Conservation (phyloP, 1,284 basidiomycete genomes). For the Phylloboletellus chloephorus region DNA sequence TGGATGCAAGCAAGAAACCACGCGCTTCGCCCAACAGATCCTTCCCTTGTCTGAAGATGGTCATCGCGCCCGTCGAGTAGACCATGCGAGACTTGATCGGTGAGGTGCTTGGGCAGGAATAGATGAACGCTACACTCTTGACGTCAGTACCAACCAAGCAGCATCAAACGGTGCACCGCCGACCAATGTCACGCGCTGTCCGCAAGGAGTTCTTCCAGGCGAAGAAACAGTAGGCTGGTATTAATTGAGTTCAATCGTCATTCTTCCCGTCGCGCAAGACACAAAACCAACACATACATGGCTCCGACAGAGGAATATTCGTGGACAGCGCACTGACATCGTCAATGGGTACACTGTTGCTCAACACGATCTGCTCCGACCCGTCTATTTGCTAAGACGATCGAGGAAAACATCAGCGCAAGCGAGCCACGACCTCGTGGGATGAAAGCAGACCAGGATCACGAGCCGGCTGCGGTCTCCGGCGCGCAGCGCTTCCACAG, state of each 20-base stretch:
- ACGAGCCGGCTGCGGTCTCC: slow-evolving; percentile 51
- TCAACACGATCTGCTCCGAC: slow-evolving; percentile 49
- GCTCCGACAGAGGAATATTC: slow-evolving; percentile 50
- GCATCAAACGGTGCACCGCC: slow-evolving; percentile 15
- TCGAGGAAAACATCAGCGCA: slow-evolving; percentile 1
- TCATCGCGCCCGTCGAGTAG: slow-evolving; percentile 67
- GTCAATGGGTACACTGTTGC: slow-evolving; percentile 34
- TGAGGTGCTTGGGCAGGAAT: slow-evolving; percentile 76
- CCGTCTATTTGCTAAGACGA: slow-evolving; percentile 54
- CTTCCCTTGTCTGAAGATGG: slow-evolving; percentile 55
- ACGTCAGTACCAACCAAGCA: slow-evolving; percentile 10
- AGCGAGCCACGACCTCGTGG: not conserved
- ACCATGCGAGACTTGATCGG: slow-evolving; percentile 83
- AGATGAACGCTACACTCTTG: slow-evolving; percentile 65
- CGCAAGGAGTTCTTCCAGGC: slow-evolving; percentile 55
- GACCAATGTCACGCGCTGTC: slow-evolving; percentile 53
- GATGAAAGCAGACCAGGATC: slow-evolving; percentile 46
- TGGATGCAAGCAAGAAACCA: slow-evolving; percentile 41
- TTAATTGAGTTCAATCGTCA: slow-evolving; percentile 3
- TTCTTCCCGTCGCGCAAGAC: slow-evolving; percentile 5
- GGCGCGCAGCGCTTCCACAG: slow-evolving; percentile 52
- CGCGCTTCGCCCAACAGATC: slow-evolving; percentile 42
- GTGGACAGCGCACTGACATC: slow-evolving; percentile 42
- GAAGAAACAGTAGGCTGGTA: slow-evolving; percentile 65
- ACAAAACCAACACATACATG: slow-evolving; percentile 34